Evolutionary conservation across 345 rosid genomes (phyloP).

Genomic region (Pugionium dolabratum): DNA sequence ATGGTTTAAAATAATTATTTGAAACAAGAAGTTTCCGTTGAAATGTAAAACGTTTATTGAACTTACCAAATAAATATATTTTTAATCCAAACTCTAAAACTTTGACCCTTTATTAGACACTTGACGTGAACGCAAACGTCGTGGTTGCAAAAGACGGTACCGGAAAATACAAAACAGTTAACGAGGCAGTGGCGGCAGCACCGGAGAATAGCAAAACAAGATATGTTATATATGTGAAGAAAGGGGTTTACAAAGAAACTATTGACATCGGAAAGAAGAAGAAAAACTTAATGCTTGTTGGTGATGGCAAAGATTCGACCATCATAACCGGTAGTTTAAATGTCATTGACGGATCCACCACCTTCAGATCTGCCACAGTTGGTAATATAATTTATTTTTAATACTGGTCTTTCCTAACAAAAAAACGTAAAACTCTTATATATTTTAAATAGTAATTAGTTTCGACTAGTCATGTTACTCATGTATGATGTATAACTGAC

Average conservation of each 20-base stretch:
- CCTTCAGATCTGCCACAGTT: constrained; percentile 75
- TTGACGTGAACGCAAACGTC: constrained; percentile 50
- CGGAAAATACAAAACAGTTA: constrained; percentile 69
- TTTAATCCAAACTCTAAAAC: background rate
- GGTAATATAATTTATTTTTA: constrained; percentile 45
- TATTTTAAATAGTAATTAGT: too few species aligned
- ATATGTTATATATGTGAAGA: constrained; percentile 69
- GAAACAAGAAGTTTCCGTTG: too few species aligned
- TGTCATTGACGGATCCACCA: constrained; percentile 58
- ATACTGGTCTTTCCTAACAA: too few species aligned
- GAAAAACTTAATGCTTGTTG: constrained; percentile 70
- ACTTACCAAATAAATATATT: too few species aligned
- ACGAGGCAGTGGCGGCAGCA: constrained; percentile 64
- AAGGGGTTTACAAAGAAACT: constrained; percentile 69
- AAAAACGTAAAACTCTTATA: too few species aligned
- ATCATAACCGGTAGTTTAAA: constrained; percentile 65
- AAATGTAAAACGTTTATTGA: too few species aligned
- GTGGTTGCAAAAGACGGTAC: constrained; percentile 77
- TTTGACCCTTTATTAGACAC: constrained; percentile 18
- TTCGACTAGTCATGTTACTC: too few species aligned
- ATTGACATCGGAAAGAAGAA: constrained; percentile 71
- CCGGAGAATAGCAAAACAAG: constrained; percentile 57
- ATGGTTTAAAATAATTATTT: too few species aligned
- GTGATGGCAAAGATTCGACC: constrained; percentile 69
- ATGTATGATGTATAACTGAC: too few species aligned